A percentile compares a stretch with the other conserved stretches of the same genome.
These are phyloP conservation scores for Crotalaria pallida DNA, from an alignment of 306 rosid species.

Conservation along the genomic window DNA sequence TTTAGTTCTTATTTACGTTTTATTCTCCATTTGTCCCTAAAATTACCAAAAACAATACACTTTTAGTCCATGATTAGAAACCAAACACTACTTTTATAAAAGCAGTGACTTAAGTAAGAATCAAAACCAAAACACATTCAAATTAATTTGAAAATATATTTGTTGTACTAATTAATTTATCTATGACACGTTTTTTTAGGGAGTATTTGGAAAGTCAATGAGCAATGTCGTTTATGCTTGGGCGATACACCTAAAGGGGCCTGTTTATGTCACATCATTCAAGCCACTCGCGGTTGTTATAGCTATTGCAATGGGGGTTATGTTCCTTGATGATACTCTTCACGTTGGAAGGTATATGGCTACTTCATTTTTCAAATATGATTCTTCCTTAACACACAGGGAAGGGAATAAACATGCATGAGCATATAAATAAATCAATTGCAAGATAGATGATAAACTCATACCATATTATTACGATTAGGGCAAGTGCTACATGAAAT, in stretches of 20 bases:
- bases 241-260: conserved; percentile 68
- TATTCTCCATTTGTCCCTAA: too few species aligned
- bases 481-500: neutral
- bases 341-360: conserved; percentile 76
- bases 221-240: conserved; percentile 62
- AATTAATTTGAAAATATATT: too few species aligned
- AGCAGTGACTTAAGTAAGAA: too few species aligned
- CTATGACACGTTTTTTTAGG: conserved; percentile 34
- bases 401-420: neutral
- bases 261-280: conserved; percentile 68
- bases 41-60: too few species aligned
- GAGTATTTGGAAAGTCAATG: conserved; percentile 63
- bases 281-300: conserved; percentile 79
- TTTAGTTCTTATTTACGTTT: too few species aligned
- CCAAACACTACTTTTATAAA: too few species aligned
- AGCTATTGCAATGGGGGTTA: conserved; percentile 65
- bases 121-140: too few species aligned
- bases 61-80: too few species aligned
- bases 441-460: too few species aligned
- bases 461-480: neutral
- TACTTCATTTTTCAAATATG: neutral
- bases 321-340: conserved; percentile 72
- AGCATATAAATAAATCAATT: neutral
- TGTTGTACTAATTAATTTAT: neutral
- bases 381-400: neutral